phyloP scores from a whole-genome alignment of 106 monocot species.

The Allium sativum region DNA sequence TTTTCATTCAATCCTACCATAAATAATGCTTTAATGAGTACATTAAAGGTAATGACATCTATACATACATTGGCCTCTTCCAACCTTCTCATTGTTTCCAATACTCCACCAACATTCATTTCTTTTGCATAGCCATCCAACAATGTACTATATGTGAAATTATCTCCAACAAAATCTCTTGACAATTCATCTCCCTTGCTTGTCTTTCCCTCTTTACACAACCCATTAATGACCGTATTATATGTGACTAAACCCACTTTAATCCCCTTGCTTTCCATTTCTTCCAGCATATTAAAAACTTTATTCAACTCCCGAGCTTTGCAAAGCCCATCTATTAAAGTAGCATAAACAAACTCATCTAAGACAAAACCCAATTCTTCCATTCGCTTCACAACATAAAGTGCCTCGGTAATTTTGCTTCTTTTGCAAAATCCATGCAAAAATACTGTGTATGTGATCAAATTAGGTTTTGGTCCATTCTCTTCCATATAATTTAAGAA shows the following conservation, averaged over 20 bases:
- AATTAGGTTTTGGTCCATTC: slow-evolving; percentile 30
- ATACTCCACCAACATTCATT: slow-evolving; percentile 28
- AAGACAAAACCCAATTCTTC: slow-evolving; percentile 29
- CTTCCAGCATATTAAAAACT: slow-evolving; percentile 46
- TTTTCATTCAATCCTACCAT: slow-evolving; percentile 46
- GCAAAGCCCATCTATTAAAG: slow-evolving; percentile 52
- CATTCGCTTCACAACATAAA: slow-evolving; percentile 32
- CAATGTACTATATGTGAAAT: slow-evolving; percentile 48
- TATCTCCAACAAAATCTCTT: slow-evolving; percentile 35
- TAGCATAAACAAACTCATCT: slow-evolving; percentile 48
- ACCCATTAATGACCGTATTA: slow-evolving; percentile 59
- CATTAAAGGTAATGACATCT: slow-evolving; percentile 49
- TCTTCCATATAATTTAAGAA: slow-evolving; percentile 33
- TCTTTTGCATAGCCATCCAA: slow-evolving; percentile 53
- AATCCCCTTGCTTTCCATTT: slow-evolving; percentile 46
- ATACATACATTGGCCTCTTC: slow-evolving; percentile 24
- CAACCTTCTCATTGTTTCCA: slow-evolving; percentile 42
- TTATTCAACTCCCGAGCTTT: slow-evolving; percentile 31
- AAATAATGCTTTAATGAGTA: slow-evolving; percentile 57
- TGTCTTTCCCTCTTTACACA: slow-evolving; percentile 51
- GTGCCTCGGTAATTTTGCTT: slow-evolving; percentile 41
- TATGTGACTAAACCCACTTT: slow-evolving; percentile 31
- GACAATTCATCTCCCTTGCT: slow-evolving; percentile 35
- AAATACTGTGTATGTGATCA: slow-evolving; percentile 40
- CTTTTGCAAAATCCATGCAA: slow-evolving; percentile 61